phyloP scores from a whole-genome alignment of 768 basidiomycete species.

The Boletus tomentosulus region DNA sequence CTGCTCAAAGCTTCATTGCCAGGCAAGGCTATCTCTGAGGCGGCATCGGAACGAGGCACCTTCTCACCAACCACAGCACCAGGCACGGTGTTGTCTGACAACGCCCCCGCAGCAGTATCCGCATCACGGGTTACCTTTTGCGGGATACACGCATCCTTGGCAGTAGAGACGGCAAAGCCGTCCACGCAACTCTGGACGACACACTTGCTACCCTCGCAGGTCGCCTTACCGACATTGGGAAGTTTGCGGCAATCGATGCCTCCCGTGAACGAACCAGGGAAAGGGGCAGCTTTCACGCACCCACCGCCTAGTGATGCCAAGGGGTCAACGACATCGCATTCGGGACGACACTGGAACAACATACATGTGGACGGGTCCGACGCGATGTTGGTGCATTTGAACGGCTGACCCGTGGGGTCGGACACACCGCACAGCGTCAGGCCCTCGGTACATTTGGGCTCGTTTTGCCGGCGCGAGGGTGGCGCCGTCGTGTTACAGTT shows the following conservation, averaged over 20 bases:
- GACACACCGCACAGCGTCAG: conserved; percentile 26
- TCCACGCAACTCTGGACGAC: background rate
- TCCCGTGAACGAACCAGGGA: background rate
- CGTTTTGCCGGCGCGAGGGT: conserved; percentile 15
- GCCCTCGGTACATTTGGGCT: conserved; percentile 19
- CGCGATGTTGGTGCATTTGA: conserved; percentile 24
- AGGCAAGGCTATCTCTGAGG: background rate
- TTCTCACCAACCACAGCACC: background rate
- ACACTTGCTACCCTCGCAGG: background rate
- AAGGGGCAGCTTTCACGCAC: background rate
- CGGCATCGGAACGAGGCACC: background rate
- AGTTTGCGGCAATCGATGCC: background rate
- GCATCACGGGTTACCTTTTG: background rate
- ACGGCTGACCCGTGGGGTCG: conserved; percentile 16
- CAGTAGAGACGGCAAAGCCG: background rate
- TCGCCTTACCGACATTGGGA: background rate
- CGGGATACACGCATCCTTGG: background rate
- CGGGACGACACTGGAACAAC: background rate
- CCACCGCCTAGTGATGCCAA: background rate
- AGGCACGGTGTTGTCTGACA: background rate
- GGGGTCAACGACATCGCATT: background rate
- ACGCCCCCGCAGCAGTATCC: background rate
- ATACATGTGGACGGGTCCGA: background rate
- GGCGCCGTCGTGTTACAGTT: background rate
- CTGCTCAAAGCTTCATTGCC: background rate